Percentiles rank a stretch among this genome's conserved stretches.
phyloP scores from a whole-genome alignment of 108 stramenopile species.

The Epipyxis sp. region DNA sequence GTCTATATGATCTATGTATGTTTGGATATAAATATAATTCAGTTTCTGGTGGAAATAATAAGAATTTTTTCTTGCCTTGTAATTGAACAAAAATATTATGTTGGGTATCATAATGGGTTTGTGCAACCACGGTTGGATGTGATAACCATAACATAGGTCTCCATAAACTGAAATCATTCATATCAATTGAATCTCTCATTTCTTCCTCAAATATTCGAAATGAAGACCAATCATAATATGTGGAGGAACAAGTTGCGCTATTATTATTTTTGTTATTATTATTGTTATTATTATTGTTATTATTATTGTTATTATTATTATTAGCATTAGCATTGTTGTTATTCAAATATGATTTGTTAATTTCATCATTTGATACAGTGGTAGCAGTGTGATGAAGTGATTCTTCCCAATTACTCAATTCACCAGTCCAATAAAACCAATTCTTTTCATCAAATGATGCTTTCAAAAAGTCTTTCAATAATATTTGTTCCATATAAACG shows the following conservation, averaged over 20 bases:
- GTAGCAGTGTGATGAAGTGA: neutral
- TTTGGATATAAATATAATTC: constrained; percentile 14
- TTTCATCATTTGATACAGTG: neutral
- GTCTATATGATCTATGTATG: neutral
- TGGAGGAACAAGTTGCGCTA: neutral
- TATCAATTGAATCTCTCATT: neutral
- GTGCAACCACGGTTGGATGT: constrained; percentile 32
- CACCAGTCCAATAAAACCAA: constrained; percentile 9
- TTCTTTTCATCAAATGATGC: neutral
- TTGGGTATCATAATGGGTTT: constrained; percentile 40
- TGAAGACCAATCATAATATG: neutral
- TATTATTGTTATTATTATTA: too few relatives aligned
- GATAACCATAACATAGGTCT: constrained; percentile 40
- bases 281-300: too few relatives aligned
- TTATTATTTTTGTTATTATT: too few relatives aligned
- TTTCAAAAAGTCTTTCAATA: constrained; percentile 2
- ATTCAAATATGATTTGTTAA: too few relatives aligned
- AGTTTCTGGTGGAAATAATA: constrained; percentile 30
- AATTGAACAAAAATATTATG: constrained; percentile 39
- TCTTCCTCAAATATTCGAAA: neutral
- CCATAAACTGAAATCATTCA: neutral
- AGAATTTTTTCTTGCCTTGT: constrained; percentile 30
- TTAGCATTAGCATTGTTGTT: too few relatives aligned
- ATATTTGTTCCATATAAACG: neutral
- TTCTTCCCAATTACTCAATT: neutral